Percentiles rank a stretch among this genome's conserved stretches.
Evolutionary conservation across 768 basidiomycete genomes (phyloP).

Genomic region (Ramaria rubella): DNA sequence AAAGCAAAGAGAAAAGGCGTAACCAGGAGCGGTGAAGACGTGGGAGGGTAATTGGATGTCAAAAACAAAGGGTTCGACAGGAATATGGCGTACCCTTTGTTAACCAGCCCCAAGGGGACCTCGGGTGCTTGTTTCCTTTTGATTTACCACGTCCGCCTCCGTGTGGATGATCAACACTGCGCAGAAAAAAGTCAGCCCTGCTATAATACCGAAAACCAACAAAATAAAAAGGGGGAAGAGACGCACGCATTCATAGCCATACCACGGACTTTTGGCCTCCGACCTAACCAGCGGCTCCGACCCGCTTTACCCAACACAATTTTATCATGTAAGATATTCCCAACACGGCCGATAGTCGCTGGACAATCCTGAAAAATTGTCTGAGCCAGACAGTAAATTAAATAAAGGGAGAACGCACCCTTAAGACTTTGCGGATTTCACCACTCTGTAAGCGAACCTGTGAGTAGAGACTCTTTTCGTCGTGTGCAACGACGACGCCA

Average conservation of each 20-base stretch:
- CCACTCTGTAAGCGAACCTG: conserved; percentile 87
- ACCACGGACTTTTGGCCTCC: conserved; percentile 82
- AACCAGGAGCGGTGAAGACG: background rate
- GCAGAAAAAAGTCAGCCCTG: background rate
- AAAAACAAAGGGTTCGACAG: background rate
- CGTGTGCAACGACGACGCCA: conserved; percentile 75
- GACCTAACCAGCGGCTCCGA: conserved; percentile 77
- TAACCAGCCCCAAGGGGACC: conserved; percentile 88
- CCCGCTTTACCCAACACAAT: conserved; percentile 88
- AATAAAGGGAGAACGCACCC: conserved; percentile 17
- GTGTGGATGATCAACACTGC: conserved; percentile 84
- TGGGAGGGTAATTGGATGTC: background rate
- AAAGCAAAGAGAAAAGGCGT: background rate
- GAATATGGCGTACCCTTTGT: conserved; percentile 56
- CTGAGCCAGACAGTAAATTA: background rate
- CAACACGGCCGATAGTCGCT: conserved; percentile 88
- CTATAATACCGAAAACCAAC: background rate
- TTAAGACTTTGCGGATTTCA: conserved; percentile 81
- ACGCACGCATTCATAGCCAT: conserved; percentile 94
- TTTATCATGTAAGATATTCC: conserved; percentile 86
- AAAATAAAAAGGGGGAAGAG: conserved; percentile 5
- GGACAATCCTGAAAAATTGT: conserved; percentile 43
- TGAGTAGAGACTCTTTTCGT: conserved; percentile 61
- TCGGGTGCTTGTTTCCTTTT: conserved; percentile 92
- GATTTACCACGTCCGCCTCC: conserved; percentile 98